Evolutionary conservation across 2,329 filamentous ascomycete species (phyloP).

Genomic region (Neofusicoccum sp.): DNA sequence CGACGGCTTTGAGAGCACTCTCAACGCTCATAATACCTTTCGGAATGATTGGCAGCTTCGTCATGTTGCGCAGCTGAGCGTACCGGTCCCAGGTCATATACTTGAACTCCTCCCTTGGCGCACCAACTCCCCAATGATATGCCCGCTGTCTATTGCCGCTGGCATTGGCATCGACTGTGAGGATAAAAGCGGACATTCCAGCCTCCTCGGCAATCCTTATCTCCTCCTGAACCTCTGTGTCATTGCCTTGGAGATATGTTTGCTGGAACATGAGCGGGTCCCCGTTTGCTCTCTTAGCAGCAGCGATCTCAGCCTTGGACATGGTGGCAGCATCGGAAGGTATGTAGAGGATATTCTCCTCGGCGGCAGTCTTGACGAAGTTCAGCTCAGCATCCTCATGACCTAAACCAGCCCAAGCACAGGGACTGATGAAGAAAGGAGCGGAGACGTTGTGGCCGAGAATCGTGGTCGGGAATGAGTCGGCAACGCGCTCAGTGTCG

Average conservation of each 20-base stretch:
- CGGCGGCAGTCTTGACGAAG: conserved; percentile 52
- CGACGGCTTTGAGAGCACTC: conserved; percentile 39
- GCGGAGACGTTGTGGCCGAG: conserved; percentile 57
- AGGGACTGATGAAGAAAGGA: conserved; percentile 57
- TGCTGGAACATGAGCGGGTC: conserved; percentile 45
- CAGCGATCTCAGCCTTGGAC: conserved; percentile 35
- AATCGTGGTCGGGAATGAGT: conserved; percentile 51
- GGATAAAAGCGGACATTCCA: conserved; percentile 43
- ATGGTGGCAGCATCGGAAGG: conserved; percentile 30
- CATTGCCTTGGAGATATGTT: conserved; percentile 40
- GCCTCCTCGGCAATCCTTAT: conserved; percentile 35
- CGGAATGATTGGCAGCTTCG: conserved; percentile 39
- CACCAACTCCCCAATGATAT: conserved; percentile 34
- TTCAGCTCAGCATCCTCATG: conserved; percentile 54
- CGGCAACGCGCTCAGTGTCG: conserved; percentile 49
- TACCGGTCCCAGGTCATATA: conserved; percentile 38
- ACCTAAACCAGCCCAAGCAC: conserved; percentile 43
- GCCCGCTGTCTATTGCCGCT: conserved; percentile 41
- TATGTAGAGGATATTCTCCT: conserved; percentile 56
- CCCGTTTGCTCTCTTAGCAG: conserved; percentile 28
- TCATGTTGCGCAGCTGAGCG: conserved; percentile 39
- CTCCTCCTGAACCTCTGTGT: conserved; percentile 33
- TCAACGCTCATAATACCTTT: conserved; percentile 45
- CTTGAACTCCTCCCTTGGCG: conserved; percentile 31
- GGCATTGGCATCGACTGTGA: conserved; percentile 44